Evolutionary conservation across 495 filamentous ascomycete genomes (phyloP), one percentile per base, ranked within the genome.

Genomic region (Aspergillus conjunctus): DNA sequence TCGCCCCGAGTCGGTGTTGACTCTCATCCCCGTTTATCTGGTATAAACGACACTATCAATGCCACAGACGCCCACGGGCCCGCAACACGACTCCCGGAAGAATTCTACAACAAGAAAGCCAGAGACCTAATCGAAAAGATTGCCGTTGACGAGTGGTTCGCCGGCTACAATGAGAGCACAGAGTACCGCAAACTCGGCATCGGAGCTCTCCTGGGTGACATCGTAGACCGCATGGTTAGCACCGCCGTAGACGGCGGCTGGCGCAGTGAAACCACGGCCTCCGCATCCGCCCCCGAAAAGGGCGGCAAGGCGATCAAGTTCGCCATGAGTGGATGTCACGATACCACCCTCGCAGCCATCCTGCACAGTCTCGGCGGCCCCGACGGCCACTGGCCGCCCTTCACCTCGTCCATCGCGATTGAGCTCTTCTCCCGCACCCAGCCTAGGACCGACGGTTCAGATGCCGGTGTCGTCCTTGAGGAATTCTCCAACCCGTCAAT

Each of bases 11-110:
- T 98, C 26, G 87, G 87, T 30, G 91, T 98, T 1, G 92, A 97
- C 74, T 85, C 85, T 2, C 87, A 90, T 59, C 94, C 94, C 0
- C 81, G 91, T 50, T 79, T 98, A 10, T 91, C 86, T 7, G 95
- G 94, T 31, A 89, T 98, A 57, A 92, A 92, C 87, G 94, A 98
- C 68, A 94, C 92, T 10, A 83, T 97, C 62, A 98, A 97, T 71
- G 82, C 90, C 21, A 94, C 90, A 1, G 78, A 89, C 14, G 93
- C 92, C 4, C 94, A 98, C 74, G 93, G 92, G 0, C 83, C 88
- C 0, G 80, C 81, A 14, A 96, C 91, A 0, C 80, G 79, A 46
- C 80, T 98, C 7, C 94, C 94, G 0, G 72, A 76, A 14, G 90
- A 92, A 52, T 98, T 98, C 73, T 98, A 98, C 71, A 91, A 97